Evolutionary conservation across 495 filamentous ascomycete species (phyloP).

Genomic region (Aspergillus sclerotioniger): DNA sequence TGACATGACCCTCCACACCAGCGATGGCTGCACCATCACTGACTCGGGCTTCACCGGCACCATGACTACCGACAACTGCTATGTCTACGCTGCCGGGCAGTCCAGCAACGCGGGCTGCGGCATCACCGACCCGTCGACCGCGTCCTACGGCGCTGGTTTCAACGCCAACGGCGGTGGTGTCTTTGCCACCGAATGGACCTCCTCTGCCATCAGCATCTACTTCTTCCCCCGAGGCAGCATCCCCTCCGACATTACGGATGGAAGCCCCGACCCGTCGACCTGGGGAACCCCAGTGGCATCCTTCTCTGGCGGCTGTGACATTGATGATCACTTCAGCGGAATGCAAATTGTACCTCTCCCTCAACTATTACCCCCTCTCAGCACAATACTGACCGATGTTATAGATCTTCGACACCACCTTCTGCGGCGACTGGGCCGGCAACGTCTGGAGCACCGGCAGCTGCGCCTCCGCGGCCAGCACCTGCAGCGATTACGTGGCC

Average conservation of each 20-base stretch:
- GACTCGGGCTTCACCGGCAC: conserved; percentile 43
- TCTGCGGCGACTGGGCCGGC: conserved; percentile 67
- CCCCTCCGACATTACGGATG: conserved; percentile 50
- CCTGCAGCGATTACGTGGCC: conserved; percentile 60
- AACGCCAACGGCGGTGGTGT: conserved; percentile 59
- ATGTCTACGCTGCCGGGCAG: conserved; percentile 46
- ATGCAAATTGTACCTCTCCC: conserved; percentile 52
- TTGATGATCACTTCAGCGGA: conserved; percentile 58
- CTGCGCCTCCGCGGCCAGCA: conserved; percentile 39
- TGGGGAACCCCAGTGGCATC: conserved; percentile 60
- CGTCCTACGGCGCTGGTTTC: conserved; percentile 55
- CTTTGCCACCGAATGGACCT: conserved; percentile 64
- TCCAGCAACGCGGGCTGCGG: conserved; percentile 53
- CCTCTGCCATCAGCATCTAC: conserved; percentile 59
- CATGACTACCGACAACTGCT: conserved; percentile 48
- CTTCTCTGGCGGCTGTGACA: conserved; percentile 60
- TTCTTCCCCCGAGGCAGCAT: conserved; percentile 51
- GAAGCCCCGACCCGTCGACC: conserved; percentile 52
- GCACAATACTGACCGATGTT: conserved; percentile 1
- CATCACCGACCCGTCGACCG: conserved; percentile 33
- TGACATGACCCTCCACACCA: conserved; percentile 67
- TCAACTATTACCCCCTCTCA: neutral
- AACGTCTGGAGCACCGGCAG: conserved; percentile 33
- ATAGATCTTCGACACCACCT: conserved; percentile 62
- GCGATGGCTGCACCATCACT: conserved; percentile 54